Percentiles rank a stretch among this genome's conserved stretches.
Conservation (phyloP, 352 stramenopile species). For the Plasmopara halstedii region DNA sequence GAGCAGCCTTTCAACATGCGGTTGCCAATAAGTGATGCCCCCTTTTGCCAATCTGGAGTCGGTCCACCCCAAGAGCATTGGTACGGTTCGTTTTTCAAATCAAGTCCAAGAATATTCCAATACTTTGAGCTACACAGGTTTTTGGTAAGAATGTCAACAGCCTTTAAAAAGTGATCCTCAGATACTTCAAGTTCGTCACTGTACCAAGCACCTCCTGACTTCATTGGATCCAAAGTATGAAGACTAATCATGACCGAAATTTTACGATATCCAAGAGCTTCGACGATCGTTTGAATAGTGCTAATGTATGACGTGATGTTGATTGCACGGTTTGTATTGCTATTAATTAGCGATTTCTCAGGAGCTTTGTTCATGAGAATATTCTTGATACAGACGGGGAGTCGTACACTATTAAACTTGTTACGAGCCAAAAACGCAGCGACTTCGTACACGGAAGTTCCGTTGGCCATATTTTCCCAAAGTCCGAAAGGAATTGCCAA, state of each 20-base stretch:
- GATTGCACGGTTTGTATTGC: constrained; percentile 51
- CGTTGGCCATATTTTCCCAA: constrained; percentile 69
- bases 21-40: constrained; percentile 43
- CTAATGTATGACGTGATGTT: constrained; percentile 55
- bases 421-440: constrained; percentile 48
- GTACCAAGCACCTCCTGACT: constrained; percentile 51
- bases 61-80: constrained; percentile 37
- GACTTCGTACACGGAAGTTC: constrained; percentile 63
- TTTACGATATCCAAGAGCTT: constrained; percentile 46
- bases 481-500: constrained; percentile 45
- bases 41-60: constrained; percentile 42
- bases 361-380: constrained; percentile 36
- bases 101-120: constrained; percentile 59
- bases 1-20: constrained; percentile 46
- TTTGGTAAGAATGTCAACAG: constrained; percentile 48
- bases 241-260: constrained; percentile 61
- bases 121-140: constrained; percentile 42
- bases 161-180: constrained; percentile 40
- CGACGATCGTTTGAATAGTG: constrained; percentile 38
- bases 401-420: constrained; percentile 59
- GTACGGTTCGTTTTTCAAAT: constrained; percentile 64
- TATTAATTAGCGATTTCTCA: constrained; percentile 39
- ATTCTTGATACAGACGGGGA: constrained; percentile 50
- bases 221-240: constrained; percentile 39
- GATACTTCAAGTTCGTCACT: constrained; percentile 33